Conservation (phyloP, 2,329 filamentous ascomycete species). For the Colletotrichum sp. region DNA sequence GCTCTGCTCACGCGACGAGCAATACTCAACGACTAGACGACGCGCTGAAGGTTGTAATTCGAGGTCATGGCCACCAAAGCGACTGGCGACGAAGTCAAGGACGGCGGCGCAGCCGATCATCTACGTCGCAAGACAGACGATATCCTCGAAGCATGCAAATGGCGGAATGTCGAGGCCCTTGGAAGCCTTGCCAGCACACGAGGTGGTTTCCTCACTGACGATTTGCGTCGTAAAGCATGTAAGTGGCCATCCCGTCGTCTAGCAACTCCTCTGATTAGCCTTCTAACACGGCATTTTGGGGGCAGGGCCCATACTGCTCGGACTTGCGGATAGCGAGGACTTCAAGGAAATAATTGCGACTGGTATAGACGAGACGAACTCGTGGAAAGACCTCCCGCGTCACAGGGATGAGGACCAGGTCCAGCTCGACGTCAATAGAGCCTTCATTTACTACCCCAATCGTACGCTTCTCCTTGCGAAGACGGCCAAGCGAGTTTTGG, state of each 20-base stretch:
- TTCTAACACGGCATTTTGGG: not conserved
- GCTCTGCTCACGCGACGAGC: not conserved
- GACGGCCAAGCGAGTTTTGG: not conserved
- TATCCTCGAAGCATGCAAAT: constrained; percentile 66
- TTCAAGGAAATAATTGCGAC: constrained; percentile 17
- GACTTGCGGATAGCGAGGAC: constrained; percentile 30
- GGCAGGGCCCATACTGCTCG: constrained; percentile 68
- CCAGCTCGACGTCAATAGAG: constrained; percentile 87
- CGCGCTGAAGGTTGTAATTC: not conserved
- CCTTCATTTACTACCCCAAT: constrained; percentile 96
- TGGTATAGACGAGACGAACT: constrained; percentile 23
- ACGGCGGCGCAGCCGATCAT: constrained; percentile 5
- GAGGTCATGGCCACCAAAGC: not conserved
- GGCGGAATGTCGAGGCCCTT: constrained; percentile 60
- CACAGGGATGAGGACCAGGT: constrained; percentile 93
- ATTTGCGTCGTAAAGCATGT: constrained; percentile 79
- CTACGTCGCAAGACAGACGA: constrained; percentile 45
- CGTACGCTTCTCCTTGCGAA: constrained; percentile 53
- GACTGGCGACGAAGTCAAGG: not conserved
- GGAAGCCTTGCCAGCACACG: constrained; percentile 63
- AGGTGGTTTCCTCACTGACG: constrained; percentile 72
- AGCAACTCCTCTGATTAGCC: not conserved
- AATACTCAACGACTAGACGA: not conserved
- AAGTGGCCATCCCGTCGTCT: constrained; percentile 45
- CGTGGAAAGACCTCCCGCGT: constrained; percentile 69